Conservation (phyloP, 805 yeast genomes). For the Candida argentea region DNA sequence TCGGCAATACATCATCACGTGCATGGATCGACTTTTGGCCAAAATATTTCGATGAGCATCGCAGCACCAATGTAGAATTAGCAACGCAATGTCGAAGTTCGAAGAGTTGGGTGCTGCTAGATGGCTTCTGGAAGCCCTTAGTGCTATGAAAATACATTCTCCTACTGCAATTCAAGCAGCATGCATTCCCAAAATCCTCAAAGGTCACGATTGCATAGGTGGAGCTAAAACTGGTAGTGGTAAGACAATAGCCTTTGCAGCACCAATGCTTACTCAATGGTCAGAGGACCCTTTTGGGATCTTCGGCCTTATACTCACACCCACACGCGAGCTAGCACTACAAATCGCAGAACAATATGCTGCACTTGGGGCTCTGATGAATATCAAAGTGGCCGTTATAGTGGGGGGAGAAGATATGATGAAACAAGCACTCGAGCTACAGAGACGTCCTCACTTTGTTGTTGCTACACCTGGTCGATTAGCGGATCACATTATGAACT, state of each 20-base stretch:
- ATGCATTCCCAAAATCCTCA: constrained; percentile 79
- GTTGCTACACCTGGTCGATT: constrained; percentile 96
- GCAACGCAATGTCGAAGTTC: no score
- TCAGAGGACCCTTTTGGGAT: constrained; percentile 92
- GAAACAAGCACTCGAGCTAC: constrained; percentile 75
- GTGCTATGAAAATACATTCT: constrained; percentile 67
- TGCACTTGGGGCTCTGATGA: constrained; percentile 85
- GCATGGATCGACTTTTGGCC: no score
- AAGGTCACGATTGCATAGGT: constrained; percentile 88
- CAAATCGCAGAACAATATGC: constrained; percentile 96
- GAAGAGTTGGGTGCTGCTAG: constrained; percentile 63
- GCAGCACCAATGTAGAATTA: no score
- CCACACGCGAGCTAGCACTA: constrained; percentile 87
- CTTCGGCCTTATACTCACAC: constrained; percentile 81
- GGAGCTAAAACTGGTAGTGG: constrained; percentile 99
- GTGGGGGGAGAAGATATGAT: constrained; percentile 96
- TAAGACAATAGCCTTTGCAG: constrained; percentile 94
- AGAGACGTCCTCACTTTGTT: constrained; percentile 82
- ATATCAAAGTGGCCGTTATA: constrained; percentile 68
- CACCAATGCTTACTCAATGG: constrained; percentile 94
- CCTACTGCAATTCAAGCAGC: constrained; percentile 86
- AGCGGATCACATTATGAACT: constrained; percentile 80
- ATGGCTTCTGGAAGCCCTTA: constrained; percentile 78
- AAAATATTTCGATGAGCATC: no score
- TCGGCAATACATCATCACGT: no score